phyloP scores from a whole-genome alignment of 2,329 filamentous ascomycete genomes.

The Alternaria triticimaculans region DNA sequence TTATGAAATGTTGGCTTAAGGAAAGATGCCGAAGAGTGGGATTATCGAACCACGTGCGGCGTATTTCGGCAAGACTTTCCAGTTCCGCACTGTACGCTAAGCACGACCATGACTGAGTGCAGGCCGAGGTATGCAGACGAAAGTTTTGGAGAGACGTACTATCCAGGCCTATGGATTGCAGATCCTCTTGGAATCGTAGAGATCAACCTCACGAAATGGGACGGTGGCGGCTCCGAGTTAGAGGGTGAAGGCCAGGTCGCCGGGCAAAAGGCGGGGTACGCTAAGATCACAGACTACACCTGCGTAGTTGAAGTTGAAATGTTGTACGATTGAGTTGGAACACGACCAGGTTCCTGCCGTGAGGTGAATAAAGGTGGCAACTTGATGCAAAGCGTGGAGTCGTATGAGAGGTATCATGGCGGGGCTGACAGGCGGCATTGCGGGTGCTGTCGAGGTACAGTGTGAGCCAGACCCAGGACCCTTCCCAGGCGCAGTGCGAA shows the following conservation, averaged over 20 bases:
- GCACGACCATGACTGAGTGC: neutral
- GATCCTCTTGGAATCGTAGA: neutral
- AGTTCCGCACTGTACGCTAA: neutral
- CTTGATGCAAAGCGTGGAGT: neutral
- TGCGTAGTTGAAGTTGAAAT: neutral
- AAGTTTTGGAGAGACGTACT: neutral
- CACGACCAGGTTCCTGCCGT: neutral
- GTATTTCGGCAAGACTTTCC: conserved; percentile 7
- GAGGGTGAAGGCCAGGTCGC: neutral
- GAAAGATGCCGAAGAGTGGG: conserved; percentile 2
- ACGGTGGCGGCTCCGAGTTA: neutral
- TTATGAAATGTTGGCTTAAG: neutral
- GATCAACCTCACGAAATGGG: neutral
- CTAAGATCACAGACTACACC: neutral
- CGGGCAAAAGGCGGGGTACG: conserved; percentile 6
- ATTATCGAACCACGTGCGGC: conserved; percentile 9
- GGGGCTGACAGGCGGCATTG: neutral
- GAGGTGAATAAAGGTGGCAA: neutral
- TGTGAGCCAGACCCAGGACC: conserved; percentile 9
- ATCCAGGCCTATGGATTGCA: neutral
- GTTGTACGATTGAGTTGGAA: neutral
- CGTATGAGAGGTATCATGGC: neutral
- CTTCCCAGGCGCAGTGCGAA: conserved; percentile 10
- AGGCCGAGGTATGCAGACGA: neutral
- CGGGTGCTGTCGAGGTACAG: neutral